Evolutionary conservation across 2,329 filamentous ascomycete genomes (phyloP), one percentile per base, ranked within the genome.

Genomic region (Alternaria tenuissima): DNA sequence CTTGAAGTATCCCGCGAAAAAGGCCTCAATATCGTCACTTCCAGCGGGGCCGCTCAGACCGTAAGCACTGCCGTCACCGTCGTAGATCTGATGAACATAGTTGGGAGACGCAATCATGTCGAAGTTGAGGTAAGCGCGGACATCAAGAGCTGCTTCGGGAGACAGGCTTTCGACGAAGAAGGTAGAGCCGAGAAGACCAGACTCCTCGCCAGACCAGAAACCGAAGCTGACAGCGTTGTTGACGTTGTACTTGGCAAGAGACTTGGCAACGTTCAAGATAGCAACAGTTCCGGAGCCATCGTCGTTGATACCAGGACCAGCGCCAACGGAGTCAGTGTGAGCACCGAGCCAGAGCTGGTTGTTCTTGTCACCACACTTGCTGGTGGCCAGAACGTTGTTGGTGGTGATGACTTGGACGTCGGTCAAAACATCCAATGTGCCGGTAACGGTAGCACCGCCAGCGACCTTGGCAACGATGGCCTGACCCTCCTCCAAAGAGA

Each of bases 401-500:
- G 84, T 86, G 1, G 81, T 82, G 12, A 80, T 76, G 64, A 82
- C 82, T 64, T 84, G 79, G 34, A 82, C 71, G 54, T 80, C 68
- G 30, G 81, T 79, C 48, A 82, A 72, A 22, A 86, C 80, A 34
- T 78, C 69, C 12, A 86, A 66, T 3, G 67, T 69, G 7, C 72
- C 81, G 6, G 70, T 73, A 2, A 82, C 71, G 0, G 69, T 71
- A 3, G 79, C 76, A 22, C 80, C 79, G 7, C 79, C 76, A 58
- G 83, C 78, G 44, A 93, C 79, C 32, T 49, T 14, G 55, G 84
- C 81, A 52, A 83, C 76, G 7, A 89, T 72, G 34, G 80, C 1
- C 85, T 83, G 58, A 81, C 76, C 5, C 88, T 91, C 30, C 88
- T 86, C 12, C 82, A 39, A n/a, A 34, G n/a, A 26, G 80, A 94